Evolutionary conservation across 345 rosid species (phyloP), one percentile per base, ranked within the genome.

Genomic region (Hevea brasiliensis): DNA sequence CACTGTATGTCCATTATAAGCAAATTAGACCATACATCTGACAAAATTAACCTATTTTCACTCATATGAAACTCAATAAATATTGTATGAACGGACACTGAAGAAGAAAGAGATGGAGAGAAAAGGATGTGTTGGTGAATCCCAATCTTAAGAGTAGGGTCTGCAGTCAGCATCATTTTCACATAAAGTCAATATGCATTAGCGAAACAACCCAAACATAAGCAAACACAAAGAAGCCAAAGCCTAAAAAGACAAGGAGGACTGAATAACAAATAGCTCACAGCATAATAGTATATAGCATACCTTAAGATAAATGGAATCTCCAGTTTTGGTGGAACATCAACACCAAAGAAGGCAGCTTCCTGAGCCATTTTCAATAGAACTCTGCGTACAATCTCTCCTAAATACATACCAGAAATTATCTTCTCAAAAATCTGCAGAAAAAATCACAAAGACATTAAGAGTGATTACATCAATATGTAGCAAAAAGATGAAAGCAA

Each of bases 351-450:
- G 76, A 96, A 83, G 59, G 75, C 81, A 74, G 98, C 97, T 76
- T 96, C 98, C 80, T 89, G 89, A 26, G 98, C 96, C 93, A 93
- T 87, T 77, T 84, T 89, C 37, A 85, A 73, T 69, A 96, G 81
- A 74, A 96, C 92, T 83, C 95, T 84, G 41, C 96, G 93, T 69
- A 87, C 82, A 75, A 93, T 90, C 71, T 96, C 99, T 82, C 98
- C 99, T 87, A 96, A 80, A 78, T 96, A 96, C 99, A 93, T 91
- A 40, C 99, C 99, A 7, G 99, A 96, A 44, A 93, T 91, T 4
- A 82, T 76, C 87, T 96, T 96, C 85, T 96, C 98, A 69, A 86
- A 90, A 77, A 96, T 93, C 98, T 93, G 83, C 61, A 61, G 37
- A 35, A 70, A 66, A 69, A 69, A 41, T 40, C 8, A 21, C 26